Base-by-base conservation (phyloP, 1,284 basidiomycete species). In the Leccinum cinnamomeum region DNA sequence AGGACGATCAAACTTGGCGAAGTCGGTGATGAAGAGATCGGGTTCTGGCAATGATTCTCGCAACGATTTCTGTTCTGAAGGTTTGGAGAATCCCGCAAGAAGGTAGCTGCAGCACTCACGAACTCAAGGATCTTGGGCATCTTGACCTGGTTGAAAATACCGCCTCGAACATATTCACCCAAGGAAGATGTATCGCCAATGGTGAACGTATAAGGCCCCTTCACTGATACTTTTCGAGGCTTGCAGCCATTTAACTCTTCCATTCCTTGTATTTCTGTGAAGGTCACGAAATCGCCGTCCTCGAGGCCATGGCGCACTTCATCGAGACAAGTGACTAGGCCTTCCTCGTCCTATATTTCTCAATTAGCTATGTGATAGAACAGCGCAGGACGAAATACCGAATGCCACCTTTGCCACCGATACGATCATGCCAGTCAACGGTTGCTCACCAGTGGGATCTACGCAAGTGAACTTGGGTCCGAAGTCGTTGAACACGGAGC, bases 61-160 rank as follows among this genome's bases (percentile, higher is more conserved):
- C 50, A 99, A 84, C 6, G 95, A 88, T 94, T 98, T 98, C 95
- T 97, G 70, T 5, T 57, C 50, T 12, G 10, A 51, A 59, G 12
- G 44, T 68, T 60, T 57, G 46, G 53, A 55, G 55, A n/a, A 56
- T 48, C 18, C 39, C 48, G 14, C 0, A 35, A 54, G 18, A 56
- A 16, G 48, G 46, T 16, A 46, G 11, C 30, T 30, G 7, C 44
- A 30, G 56, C 25, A 81, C 92, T 72, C 69, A 97, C 95, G 71
- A 97, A 98, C 75, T 94, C 86, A 60, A 99, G 82, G 64, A 94
- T 85, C 81, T 97, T 98, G 23, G 97, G 97, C 95, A 97, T 96
- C 82, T 99, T 99, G 72, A 99, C 95, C 78, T 99, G 97, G 16
- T 94, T 96, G 76, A 99, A 99, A 68, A 97, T 91, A 57, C 97